Evolutionary conservation across 1,284 basidiomycete species (phyloP), one percentile per base, ranked within the genome.

Genomic region (Boletus albobrunnescens): DNA sequence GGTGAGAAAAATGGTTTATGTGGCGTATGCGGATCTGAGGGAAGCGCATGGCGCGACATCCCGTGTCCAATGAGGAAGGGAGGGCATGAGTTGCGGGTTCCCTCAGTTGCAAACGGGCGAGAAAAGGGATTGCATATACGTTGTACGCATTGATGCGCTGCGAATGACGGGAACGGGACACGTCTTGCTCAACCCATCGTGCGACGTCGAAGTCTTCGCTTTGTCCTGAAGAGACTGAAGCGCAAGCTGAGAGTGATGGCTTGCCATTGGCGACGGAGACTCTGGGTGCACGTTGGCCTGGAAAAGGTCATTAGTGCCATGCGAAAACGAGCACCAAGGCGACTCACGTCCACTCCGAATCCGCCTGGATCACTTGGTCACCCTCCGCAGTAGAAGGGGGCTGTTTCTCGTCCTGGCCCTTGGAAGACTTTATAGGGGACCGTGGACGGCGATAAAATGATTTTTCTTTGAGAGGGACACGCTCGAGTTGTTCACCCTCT

Each of bases 151-250:
- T 23, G 24, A 31, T 44, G 61, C 61, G 49, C 47, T 41, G 44
- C 10, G 31, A 44, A 26, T 8, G 40, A 37, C 42, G 19, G 27
- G 24, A 58, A 36, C 2, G 30, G 22, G 39, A 26, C 31, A 32
- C 14, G 20, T 3, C 0, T 26, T 24, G 44, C 41, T 67, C 49
- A 63, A 26, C 61, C 56, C 4, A 63, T 58, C 56, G 65, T 27
- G 27, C 51, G 52, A 30, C 63, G 66, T 56, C 60, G 63, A 19
- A 79, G 56, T 53, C 68, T 60, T 45, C 76, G 71, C 63, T 79
- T 76, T 16, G 78, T 77, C 47, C 80, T 70, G 63, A 82, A 83
- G 39, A 83, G 64, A 50, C 71, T 67, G 56, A 84, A 82, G 32
- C 77, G 71, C 33, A 82, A 54, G 52, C 76, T 65, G 22, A 83